Evolutionary conservation across 2,329 filamentous ascomycete genomes (phyloP), one percentile per base, ranked within the genome.

Genomic region (Pseudogymnoascus sp.): DNA sequence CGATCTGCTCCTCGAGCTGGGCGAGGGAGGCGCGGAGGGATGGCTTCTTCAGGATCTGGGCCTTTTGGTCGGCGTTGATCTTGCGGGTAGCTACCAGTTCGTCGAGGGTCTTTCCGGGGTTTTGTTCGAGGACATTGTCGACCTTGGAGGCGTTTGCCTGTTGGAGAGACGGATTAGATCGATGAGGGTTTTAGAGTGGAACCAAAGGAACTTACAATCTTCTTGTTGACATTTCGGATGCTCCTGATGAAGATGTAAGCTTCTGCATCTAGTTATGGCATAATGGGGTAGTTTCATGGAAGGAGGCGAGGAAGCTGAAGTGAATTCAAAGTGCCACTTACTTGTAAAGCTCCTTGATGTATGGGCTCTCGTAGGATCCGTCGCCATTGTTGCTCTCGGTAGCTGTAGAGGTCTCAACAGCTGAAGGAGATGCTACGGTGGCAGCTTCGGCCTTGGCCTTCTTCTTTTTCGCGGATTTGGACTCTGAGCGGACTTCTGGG

Each of bases 191-290:
- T 35, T 5, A 30, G 15, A 28, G 22, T 11, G 6, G 41, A 38
- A 9, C 15, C 3, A 33, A 2, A n/a, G 58, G 7, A 22, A 79
- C 89, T 78, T 77, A 96, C 90, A 70, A 97, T 86, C 78, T 97
- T 97, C 83, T 97, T 97, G 80, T 86, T 89, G 71, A 94, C 78
- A 75, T 94, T 96, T 71, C 93, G 91, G 69, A 97, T 89, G 75
- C 85, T 91, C 81, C 91, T 96, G 63, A 47, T 62, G 12, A 14
- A 11, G n/a, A 53, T 15, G 47, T 69, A 59, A 66, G 64, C 60
- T 9, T 30, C 12, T 18, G 8, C 12, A 1, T 33, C 25, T 12
- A 6, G 2, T 12, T 30, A 41, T 8, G 35, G 43, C 15, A 37
- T 39, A 37, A n/a, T 15, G 35, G 15, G 1, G 8, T 20, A 61